Base-by-base conservation (phyloP, 306 rosid species). In the Phaseolus lunatus region DNA sequence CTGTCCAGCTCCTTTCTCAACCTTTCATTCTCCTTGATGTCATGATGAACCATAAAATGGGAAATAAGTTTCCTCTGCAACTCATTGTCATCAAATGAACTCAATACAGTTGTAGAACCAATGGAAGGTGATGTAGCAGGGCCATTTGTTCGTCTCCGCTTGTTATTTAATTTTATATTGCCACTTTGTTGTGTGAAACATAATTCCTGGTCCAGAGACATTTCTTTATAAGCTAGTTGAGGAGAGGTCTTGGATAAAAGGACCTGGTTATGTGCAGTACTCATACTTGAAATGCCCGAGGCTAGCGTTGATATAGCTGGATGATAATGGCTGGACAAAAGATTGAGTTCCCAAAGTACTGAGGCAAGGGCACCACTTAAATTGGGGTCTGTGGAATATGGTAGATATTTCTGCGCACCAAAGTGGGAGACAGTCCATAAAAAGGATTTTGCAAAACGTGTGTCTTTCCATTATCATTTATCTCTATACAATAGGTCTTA, bases 351-450 rank as follows among this genome's bases (percentile, higher is more conserved):
- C 99, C 98, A 96, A 62, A 96, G 92, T 27, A 96, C 98, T 0
- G 99, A 89, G 35, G 98, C 96, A 81, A 96, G 94, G 70, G 99
- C 99, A 19, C 99, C 98, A 10, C 99, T 96, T 84, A 96, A 84
- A 81, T 87, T 92, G 75, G 99, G 97, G 83, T 95, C 99, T 27
- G 85, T 75, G 31, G 97, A 91, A 77, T 89, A 77, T 41, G 97
- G 92, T 58, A 82, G 97, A 85, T 88, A 91, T 89, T 88, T 95
- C 99, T 95, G 97, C 87, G 70, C 16, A 83, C 50, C 66, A 65
- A 23, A 63, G 31, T 26, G 31, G 24, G 19, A 39, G 54, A 70
- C 49, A 45, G 33, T 80, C 70, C 52, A 41, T 33, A 63, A 71
- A 63, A 63, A 56, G 20, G 56, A 26, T 44, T 49, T 53, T 63